Base-by-base conservation (phyloP, 768 basidiomycete species). In the Sarcodon aspratus region DNA sequence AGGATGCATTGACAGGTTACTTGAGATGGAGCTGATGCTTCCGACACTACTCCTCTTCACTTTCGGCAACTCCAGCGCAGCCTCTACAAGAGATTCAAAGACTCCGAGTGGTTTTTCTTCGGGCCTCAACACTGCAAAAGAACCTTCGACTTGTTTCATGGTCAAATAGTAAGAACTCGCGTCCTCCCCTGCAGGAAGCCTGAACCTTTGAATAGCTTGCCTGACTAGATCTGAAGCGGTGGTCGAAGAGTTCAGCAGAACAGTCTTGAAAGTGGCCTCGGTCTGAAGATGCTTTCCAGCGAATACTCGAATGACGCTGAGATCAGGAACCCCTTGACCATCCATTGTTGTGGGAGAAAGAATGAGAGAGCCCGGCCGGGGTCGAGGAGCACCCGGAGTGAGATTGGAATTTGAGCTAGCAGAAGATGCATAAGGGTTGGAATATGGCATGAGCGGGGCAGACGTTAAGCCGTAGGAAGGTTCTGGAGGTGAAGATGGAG, bases 181-280 rank as follows among this genome's bases (percentile, higher is more conserved):
- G 46, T 71, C 71, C 49, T 75, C 80, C 6, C 73, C 78, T 1
- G 73, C 66, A 0, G 85, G 79, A 5, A 98, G 69, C 33, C 89
- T 71, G 79, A 99, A 98, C 7, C 96, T 81, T 63, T 97, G 95
- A 48, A 93, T 83, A 6, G 94, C 90, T 68, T 99, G 96, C 49
- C 78, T 75, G 46, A 98, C 76, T 37, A 99, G 78, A 51, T 96
- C 95, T 0, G 73, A 67, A 0, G 90, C 78, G 0, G 85, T 86
- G 0, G 95, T 97, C 1, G 80, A 81, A 5, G 85, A 70, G 58
- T 94, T 97, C 49, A 98, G 75, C 13, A 98, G 67, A 1, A 95
- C 96, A 6, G 96, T 98, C 70, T 98, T 98, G 76, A 99, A 99
- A 6, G 95, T 96, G 2, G 93, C 91, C 57, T 98, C 94, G 0